phyloP scores from a whole-genome alignment of 768 basidiomycete genomes.

The Boletus pseudopeckii region DNA sequence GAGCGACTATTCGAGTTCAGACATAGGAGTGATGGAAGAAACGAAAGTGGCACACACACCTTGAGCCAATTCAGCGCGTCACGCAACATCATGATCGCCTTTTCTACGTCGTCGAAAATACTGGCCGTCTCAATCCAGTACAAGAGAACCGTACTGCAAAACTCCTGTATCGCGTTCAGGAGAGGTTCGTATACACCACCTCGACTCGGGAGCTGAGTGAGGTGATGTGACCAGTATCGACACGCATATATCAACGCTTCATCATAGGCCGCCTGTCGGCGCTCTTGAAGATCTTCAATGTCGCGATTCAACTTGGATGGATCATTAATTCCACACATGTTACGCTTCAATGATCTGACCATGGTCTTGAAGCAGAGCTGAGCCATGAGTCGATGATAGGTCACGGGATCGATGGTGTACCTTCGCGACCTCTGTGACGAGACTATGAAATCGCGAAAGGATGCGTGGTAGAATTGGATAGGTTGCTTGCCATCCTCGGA shows the following conservation, averaged over 20 bases:
- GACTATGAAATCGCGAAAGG: slow-evolving; percentile 19
- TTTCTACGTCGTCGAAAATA: slow-evolving; percentile 9
- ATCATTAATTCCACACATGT: slow-evolving; percentile 15
- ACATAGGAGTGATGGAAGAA: not conserved
- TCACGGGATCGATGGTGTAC: slow-evolving; percentile 4
- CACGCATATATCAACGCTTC: slow-evolving; percentile 16
- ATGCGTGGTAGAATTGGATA: slow-evolving; percentile 21
- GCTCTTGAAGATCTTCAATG: slow-evolving; percentile 9
- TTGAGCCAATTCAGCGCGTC: slow-evolving; percentile 9
- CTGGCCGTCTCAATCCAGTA: slow-evolving; percentile 17
- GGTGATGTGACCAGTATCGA: slow-evolving; percentile 19
- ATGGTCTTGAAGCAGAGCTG: slow-evolving; percentile 16
- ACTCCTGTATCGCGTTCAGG: slow-evolving; percentile 6
- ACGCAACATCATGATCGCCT: slow-evolving; percentile 10
- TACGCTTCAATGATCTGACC: slow-evolving; percentile 9
- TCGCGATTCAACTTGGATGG: slow-evolving; percentile 14
- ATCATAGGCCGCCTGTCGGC: slow-evolving; percentile 4
- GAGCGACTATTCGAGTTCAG: not conserved
- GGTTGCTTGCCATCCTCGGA: slow-evolving; percentile 13
- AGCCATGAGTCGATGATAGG: slow-evolving; percentile 17
- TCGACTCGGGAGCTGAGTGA: slow-evolving; percentile 7
- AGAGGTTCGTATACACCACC: slow-evolving; percentile 3
- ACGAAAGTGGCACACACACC: slow-evolving; percentile 2
- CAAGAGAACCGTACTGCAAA: not conserved
- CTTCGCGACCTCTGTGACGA: slow-evolving; percentile 11